Evolutionary conservation across 2,329 filamentous ascomycete species (phyloP).

Genomic region (Verticillium nonalfalfae): DNA sequence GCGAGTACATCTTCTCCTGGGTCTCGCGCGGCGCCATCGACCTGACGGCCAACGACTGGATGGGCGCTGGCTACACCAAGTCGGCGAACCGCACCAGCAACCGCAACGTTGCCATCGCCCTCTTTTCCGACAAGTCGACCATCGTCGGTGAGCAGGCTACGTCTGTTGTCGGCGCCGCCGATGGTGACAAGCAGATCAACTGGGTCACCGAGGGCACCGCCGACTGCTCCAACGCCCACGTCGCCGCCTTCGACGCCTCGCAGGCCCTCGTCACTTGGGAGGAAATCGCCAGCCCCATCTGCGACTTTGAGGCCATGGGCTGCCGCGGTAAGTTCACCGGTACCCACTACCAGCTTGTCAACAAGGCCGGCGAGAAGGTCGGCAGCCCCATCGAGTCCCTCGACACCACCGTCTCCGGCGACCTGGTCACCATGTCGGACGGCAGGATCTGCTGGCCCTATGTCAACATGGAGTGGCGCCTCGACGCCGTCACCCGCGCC

Average conservation of each 20-base stretch:
- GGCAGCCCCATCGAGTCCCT: constrained; percentile 41
- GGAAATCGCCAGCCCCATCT: constrained; percentile 49
- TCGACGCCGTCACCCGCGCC: constrained; percentile 31
- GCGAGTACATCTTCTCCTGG: constrained; percentile 56
- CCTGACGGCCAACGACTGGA: constrained; percentile 48
- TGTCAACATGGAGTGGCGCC: constrained; percentile 46
- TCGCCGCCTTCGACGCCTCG: constrained; percentile 43
- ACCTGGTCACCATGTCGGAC: constrained; percentile 55
- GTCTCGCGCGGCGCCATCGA: constrained; percentile 53
- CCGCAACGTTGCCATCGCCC: constrained; percentile 53
- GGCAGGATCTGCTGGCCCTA: constrained; percentile 57
- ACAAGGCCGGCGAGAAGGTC: constrained; percentile 41
- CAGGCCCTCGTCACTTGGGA: constrained; percentile 55
- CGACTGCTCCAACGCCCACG: constrained; percentile 54
- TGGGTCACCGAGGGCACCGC: constrained; percentile 46
- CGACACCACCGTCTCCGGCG: constrained; percentile 53
- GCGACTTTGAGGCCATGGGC: constrained; percentile 51
- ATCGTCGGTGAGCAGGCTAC: constrained; percentile 46
- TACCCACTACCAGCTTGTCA: constrained; percentile 53
- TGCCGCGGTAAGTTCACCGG: constrained; percentile 53
- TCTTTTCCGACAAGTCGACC: constrained; percentile 52
- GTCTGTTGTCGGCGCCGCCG: constrained; percentile 42
- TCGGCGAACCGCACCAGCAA: constrained; percentile 45
- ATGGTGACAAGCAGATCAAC: constrained; percentile 53
- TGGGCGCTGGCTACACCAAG: constrained; percentile 49